Conservation (phyloP, 83 land plant genomes). For the Diphasiastrum complanatum region DNA sequence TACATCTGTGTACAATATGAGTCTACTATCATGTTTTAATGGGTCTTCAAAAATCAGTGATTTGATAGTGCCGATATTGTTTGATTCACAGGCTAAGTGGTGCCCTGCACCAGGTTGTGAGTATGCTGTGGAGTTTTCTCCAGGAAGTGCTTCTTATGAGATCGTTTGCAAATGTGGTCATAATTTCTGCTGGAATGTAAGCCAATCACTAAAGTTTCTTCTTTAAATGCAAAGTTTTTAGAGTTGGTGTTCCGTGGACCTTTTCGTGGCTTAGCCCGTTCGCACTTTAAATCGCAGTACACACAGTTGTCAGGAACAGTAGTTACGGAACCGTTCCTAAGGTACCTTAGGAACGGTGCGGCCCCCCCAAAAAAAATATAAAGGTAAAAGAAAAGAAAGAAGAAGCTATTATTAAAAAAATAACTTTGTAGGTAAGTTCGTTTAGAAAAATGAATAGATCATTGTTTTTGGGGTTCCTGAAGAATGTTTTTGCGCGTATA, state of each 20-base stretch:
- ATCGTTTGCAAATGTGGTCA: slow-evolving; percentile 67
- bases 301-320: too few species aligned
- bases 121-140: slow-evolving; percentile 67
- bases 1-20: not conserved
- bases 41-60: not conserved
- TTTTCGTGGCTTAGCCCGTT: not conserved
- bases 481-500: too few species aligned
- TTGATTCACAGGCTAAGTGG: slow-evolving; percentile 69
- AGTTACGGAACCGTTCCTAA: too few species aligned
- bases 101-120: slow-evolving; percentile 99
- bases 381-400: too few species aligned
- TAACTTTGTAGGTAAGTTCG: too few species aligned
- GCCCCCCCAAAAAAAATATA: too few species aligned
- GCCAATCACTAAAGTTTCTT: too few species aligned
- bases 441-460: too few species aligned
- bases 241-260: slow-evolving; percentile 2
- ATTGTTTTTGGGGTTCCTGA: too few species aligned
- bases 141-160: slow-evolving; percentile 64
- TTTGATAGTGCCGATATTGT: not conserved
- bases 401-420: too few species aligned
- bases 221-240: slow-evolving; percentile 2
- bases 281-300: not conserved
- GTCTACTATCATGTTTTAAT: not conserved
- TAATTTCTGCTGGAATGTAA: slow-evolving; percentile 91
- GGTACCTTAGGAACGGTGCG: too few species aligned